Base-by-base conservation (phyloP, 805 yeast genomes). In the Wickerhamomyces tratensis region DNA sequence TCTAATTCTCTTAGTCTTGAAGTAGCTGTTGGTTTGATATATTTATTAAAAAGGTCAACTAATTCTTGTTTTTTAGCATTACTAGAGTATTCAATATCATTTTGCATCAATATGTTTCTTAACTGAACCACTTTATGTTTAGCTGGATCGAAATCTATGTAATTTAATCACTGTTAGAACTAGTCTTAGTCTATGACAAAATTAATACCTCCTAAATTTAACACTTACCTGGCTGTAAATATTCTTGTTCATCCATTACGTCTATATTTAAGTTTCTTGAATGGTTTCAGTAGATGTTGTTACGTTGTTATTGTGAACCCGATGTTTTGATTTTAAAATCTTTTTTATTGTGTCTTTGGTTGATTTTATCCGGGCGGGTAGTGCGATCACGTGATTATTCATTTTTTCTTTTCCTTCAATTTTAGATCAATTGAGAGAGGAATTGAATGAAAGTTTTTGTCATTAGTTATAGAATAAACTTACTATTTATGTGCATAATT, bases 1-100 rank as follows among this genome's bases (percentile, higher is more conserved):
- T 51, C 49, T 42, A 56, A 51, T 44, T 46, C 54, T 20, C 56
- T 57, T 42, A 75, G 61, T 34, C 75, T 58, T 37, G 60, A 51
- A 0, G 63, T 61, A 2, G 82, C 65, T 10, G 65, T 61, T 3
- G 84, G 78, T 13, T 63, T 64, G 40, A 86, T 63, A 7, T 78
- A 58, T 6, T 65, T 58, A n/a, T 72, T 64, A 61, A 79, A 86
- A n/a, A 82, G 44, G n/a, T 64, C 62, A 2, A 87, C 60, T 44
- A 88, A 67, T 11, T 76, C 78, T 7, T 74, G 62, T 59, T 91
- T 91, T 56, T 80, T 85, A 6, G 88, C 81, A 38, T 72, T 66
- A 1, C 82, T 65, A 0, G 83, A 71, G 54, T 70, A 80, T 2
- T 62, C 59, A n/a, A 89, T 67, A n/a, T 74, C 69, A 55, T 86